Evolutionary conservation across 768 basidiomycete genomes (phyloP).

Genomic region (Baorangia bicolor): DNA sequence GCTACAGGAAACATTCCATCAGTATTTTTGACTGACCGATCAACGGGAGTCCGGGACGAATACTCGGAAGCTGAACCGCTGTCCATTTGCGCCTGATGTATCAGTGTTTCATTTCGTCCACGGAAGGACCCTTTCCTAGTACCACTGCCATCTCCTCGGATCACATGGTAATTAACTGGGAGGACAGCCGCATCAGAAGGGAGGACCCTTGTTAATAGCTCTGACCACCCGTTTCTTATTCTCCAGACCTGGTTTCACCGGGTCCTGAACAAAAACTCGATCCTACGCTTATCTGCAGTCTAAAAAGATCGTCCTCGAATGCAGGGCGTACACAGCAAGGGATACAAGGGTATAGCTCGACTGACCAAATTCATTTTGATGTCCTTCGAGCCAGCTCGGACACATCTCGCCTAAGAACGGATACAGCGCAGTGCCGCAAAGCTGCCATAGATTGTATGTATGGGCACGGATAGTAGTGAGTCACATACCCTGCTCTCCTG

Average conservation of each 20-base stretch:
- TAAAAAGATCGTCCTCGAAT: background rate
- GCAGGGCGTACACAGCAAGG: background rate
- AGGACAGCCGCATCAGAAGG: background rate
- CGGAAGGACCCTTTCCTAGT: background rate
- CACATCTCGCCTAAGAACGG: background rate
- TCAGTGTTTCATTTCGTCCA: background rate
- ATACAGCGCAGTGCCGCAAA: background rate
- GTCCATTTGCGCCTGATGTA: background rate
- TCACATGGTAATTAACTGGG: background rate
- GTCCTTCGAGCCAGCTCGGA: too few relatives aligned
- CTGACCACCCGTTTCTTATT: background rate
- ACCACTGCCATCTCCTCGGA: background rate
- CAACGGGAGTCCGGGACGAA: background rate
- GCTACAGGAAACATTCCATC: background rate
- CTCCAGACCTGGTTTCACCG: background rate
- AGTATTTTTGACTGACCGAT: background rate
- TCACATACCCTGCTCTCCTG: background rate
- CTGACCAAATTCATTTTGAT: background rate
- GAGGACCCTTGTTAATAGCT: background rate
- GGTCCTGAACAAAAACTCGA: background rate
- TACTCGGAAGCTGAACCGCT: background rate
- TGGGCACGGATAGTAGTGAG: background rate
- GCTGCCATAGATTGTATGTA: background rate
- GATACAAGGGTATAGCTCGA: background rate
- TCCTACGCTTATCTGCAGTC: too few relatives aligned